Base-by-base conservation (phyloP, 2,329 filamentous ascomycete genomes). In the Monilinia laxa region DNA sequence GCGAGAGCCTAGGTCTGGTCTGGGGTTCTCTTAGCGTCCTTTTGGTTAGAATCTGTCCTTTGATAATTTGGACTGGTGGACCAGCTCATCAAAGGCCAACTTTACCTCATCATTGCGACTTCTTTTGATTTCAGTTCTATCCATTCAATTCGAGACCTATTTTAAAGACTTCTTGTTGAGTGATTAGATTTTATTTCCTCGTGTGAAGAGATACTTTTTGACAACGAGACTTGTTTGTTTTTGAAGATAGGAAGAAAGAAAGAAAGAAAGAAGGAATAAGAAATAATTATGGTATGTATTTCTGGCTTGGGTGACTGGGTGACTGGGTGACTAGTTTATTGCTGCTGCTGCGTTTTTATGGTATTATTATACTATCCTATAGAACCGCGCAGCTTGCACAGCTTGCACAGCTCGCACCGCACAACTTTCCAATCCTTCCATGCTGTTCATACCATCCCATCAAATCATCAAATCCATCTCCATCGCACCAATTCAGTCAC, bases 41-140 rank as follows among this genome's bases (percentile, higher is more conserved):
- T 63, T 53, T 40, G 49, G 23, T 62, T 65, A 65, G 64, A 53
- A 65, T 65, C 64, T 65, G 64, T 65, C 64, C 64, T 65, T 65
- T 60, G 63, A 52, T 55, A 59, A 31, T 65, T 64, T 53, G 45
- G 55, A 65, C 55, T 55, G 60, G 23, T 53, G 45, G 55, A 65
- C 55, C 64, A 65, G 23, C 64, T 60, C 64, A 60, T 42, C 56
- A 65, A 42, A 65, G 42, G 35, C 31, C 54, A 49, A n/a, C 25
- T 59, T 49, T 65, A 47, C 42, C 64, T 40, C 28, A 52, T 53
- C 4, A 31, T 53, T 31, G 35, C 45, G 45, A 53, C 25, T 54
- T 53, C 42, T 45, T 23, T 35, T 35, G 31, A 38, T 42, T 42
- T 58, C 49, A 4, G n/a, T 53, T 45, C n/a, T 62, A 14, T n/a